Conservation (phyloP, 495 filamentous ascomycete species). For the Antarctomyces pellizariae region DNA sequence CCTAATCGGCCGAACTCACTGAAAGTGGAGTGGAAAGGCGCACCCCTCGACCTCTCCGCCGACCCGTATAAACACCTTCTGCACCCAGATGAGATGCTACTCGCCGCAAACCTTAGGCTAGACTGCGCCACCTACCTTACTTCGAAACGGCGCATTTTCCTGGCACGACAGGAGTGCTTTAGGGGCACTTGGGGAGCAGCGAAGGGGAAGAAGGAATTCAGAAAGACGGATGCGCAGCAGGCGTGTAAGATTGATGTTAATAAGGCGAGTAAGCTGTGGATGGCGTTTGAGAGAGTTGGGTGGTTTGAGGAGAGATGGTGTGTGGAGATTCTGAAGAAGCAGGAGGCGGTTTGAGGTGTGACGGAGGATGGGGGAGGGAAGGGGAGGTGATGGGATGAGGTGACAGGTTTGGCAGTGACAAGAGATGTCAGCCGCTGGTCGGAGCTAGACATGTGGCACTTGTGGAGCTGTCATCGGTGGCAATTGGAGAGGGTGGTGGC, state of each 20-base stretch:
- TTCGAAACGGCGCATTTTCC: conserved; percentile 86
- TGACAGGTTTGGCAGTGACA: too few species aligned
- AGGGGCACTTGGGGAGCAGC: too few species aligned
- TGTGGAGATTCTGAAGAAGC: conserved; percentile 20
- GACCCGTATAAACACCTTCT: conserved; percentile 60
- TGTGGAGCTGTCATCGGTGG: too few species aligned
- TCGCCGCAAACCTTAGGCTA: conserved; percentile 63
- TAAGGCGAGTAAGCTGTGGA: conserved; percentile 92
- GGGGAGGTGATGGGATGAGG: background rate
- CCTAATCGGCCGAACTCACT: conserved; percentile 35
- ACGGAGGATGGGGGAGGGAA: background rate
- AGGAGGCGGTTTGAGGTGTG: background rate
- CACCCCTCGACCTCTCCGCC: conserved; percentile 50
- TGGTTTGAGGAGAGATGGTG: conserved; percentile 57
- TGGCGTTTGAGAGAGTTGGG: conserved; percentile 70
- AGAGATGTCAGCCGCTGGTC: too few species aligned
- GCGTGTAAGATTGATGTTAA: conserved; percentile 97
- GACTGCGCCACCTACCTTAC: conserved; percentile 81
- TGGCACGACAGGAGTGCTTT: conserved; percentile 45
- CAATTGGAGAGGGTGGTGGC: too few species aligned
- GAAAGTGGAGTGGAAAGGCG: conserved; percentile 76
- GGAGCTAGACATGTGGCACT: too few species aligned
- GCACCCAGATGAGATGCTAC: conserved; percentile 52
- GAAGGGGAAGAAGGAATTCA: conserved; percentile 58
- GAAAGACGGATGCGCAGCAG: conserved; percentile 94